Percentiles rank a stretch among this genome's conserved stretches.
These are phyloP conservation scores for Arachis stenosperma DNA, from an alignment of 306 rosid species.

Conservation along the genomic window DNA sequence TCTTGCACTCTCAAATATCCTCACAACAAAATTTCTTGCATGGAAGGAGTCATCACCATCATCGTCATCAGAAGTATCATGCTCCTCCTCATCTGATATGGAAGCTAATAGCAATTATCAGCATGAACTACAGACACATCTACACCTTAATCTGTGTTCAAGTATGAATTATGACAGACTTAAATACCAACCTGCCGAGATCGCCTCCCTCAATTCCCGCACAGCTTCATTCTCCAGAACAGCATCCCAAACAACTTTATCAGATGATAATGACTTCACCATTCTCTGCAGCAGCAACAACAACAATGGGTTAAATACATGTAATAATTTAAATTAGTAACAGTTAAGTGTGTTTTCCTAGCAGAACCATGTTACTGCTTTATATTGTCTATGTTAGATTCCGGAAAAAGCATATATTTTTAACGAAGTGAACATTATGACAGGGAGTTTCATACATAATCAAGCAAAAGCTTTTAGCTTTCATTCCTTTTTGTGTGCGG, in stretches of 20 bases:
- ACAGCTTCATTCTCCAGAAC: conserved; percentile 75
- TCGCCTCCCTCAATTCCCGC: conserved; percentile 60
- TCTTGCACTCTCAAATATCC: conserved; percentile 50
- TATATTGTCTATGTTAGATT: not conserved
- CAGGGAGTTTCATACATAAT: not conserved
- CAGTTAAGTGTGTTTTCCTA: not conserved
- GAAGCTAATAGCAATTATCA: conserved; percentile 7
- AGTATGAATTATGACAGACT: not conserved
- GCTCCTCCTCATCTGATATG: conserved; percentile 41
- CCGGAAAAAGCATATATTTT: not conserved
- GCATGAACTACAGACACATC: too few relatives aligned
- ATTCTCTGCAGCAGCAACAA: conserved; percentile 59
- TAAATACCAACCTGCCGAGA: conserved; percentile 54
- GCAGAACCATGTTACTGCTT: not conserved
- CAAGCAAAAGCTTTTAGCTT: not conserved
- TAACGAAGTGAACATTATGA: not conserved
- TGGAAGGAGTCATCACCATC: conserved; percentile 32
- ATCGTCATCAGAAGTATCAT: conserved; percentile 27
- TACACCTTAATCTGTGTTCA: not conserved
- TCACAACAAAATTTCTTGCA: conserved; percentile 38
- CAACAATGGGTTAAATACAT: not conserved
- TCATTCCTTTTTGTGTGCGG: too few relatives aligned
- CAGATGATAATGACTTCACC: conserved; percentile 75
- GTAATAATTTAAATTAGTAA: not conserved
- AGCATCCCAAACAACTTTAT: conserved; percentile 81